A percentile compares a stretch with the other conserved stretches of the same genome.
Evolutionary conservation across 1,284 basidiomycete genomes (phyloP).

Genomic region (Tilletia indica): DNA sequence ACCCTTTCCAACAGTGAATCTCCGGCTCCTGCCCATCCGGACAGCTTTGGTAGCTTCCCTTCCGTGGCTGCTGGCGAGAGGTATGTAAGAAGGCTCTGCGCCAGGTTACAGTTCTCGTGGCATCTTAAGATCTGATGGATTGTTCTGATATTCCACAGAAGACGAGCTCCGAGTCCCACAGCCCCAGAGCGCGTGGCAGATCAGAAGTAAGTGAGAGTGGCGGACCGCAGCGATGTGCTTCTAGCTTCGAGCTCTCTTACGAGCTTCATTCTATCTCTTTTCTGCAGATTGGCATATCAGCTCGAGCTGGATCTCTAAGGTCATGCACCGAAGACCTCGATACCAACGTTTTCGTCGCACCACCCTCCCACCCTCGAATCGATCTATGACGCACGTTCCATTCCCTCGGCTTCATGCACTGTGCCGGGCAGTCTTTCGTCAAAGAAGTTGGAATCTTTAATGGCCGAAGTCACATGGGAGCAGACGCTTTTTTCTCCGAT

Average conservation of each 20-base stretch:
- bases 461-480: too few relatives aligned
- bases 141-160: background rate
- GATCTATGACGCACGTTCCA: too few relatives aligned
- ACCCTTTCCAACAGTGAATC: conserved; percentile 63
- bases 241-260: too few relatives aligned
- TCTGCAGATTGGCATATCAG: conserved; percentile 20
- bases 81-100: background rate
- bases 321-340: too few relatives aligned
- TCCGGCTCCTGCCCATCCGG: conserved; percentile 93
- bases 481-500: too few relatives aligned
- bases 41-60: conserved; percentile 92
- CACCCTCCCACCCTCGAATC: too few relatives aligned
- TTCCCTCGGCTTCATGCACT: too few relatives aligned
- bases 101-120: background rate
- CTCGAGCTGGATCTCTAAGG: conserved; percentile 28
- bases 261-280: background rate
- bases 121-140: conserved; percentile 9
- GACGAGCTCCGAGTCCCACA: conserved; percentile 16
- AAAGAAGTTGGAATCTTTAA: too few relatives aligned
- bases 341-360: too few relatives aligned
- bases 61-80: conserved; percentile 94
- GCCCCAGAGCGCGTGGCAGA: background rate
- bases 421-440: too few relatives aligned
- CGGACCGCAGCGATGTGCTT: too few relatives aligned
- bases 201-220: background rate